phyloP scores from a whole-genome alignment of 495 filamentous ascomycete species.

The Podospora sp. region DNA sequence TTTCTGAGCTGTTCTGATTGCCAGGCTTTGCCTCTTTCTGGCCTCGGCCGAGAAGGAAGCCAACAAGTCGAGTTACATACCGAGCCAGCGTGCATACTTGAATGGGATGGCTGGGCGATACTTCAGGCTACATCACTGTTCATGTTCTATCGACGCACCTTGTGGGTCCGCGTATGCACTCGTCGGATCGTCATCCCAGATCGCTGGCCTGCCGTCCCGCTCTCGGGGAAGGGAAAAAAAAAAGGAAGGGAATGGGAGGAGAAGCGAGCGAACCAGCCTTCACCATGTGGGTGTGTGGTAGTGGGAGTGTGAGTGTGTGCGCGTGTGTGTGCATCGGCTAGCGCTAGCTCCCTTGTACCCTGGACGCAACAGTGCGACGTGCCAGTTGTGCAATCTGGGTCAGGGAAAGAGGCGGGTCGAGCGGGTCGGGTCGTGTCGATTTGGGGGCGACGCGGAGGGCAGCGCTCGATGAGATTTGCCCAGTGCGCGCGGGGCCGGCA shows the following conservation, averaged over 20 bases:
- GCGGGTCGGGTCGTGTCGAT: not conserved
- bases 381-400: not conserved
- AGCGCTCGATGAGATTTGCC: not conserved
- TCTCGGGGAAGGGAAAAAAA: constrained; percentile 1
- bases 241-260: not conserved
- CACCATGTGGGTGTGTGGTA: not conserved
- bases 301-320: not conserved
- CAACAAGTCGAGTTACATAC: not conserved
- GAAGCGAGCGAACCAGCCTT: not conserved
- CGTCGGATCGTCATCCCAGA: constrained; percentile 9
- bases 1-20: not conserved
- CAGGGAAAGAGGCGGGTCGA: not conserved
- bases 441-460: not conserved
- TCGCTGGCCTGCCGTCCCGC: constrained; percentile 5
- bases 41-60: not conserved
- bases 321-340: not conserved
- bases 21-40: not conserved
- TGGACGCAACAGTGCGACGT: not conserved
- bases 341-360: not conserved
- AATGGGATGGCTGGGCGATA: not conserved
- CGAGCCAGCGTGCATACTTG: no score
- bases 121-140: not conserved
- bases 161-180: not conserved
- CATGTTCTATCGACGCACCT: not conserved
- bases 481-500: not conserved